phyloP scores from a whole-genome alignment of 1,284 basidiomycete genomes.

The Ceratobasidium sp. region DNA sequence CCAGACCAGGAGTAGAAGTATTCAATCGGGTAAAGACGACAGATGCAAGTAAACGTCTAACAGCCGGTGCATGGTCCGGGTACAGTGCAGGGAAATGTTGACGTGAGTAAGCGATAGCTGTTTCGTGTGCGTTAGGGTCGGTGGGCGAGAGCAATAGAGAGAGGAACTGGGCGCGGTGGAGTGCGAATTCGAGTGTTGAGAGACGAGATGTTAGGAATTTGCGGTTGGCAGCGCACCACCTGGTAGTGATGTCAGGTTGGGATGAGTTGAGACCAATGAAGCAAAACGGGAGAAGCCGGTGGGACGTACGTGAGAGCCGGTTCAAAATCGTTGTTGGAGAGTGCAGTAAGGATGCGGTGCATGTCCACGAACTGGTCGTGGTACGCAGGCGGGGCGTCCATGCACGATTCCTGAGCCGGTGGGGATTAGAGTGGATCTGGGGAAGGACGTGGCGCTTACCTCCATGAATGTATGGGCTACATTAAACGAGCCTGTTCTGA shows the following conservation, averaged over 20 bases:
- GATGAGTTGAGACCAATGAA: constrained; percentile 4
- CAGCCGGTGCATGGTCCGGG: constrained; percentile 71
- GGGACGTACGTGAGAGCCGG: constrained; percentile 78
- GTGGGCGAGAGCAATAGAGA: constrained; percentile 73
- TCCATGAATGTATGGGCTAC: constrained; percentile 79
- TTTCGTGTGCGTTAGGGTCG: constrained; percentile 57
- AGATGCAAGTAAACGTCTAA: constrained; percentile 75
- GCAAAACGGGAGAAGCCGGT: constrained; percentile 7
- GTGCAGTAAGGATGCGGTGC: constrained; percentile 77
- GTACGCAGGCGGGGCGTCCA: constrained; percentile 71
- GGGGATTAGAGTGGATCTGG: constrained; percentile 14
- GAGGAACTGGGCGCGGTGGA: constrained; percentile 89
- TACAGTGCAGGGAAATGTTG: constrained; percentile 77
- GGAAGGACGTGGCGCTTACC: constrained; percentile 58
- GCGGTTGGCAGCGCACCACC: constrained; percentile 82
- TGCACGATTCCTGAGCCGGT: constrained; percentile 73
- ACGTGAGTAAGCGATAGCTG: constrained; percentile 83
- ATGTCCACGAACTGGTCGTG: constrained; percentile 77
- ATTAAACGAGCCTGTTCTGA: constrained; percentile 83
- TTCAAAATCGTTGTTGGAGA: constrained; percentile 74
- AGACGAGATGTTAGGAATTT: constrained; percentile 74
- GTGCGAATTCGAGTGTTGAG: constrained; percentile 85
- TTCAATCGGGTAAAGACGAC: constrained; percentile 72
- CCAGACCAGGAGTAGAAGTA: constrained; percentile 61
- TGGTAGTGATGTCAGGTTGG: constrained; percentile 54